Conservation (phyloP, 2,329 filamentous ascomycete genomes). For the Neonectria faginata region DNA sequence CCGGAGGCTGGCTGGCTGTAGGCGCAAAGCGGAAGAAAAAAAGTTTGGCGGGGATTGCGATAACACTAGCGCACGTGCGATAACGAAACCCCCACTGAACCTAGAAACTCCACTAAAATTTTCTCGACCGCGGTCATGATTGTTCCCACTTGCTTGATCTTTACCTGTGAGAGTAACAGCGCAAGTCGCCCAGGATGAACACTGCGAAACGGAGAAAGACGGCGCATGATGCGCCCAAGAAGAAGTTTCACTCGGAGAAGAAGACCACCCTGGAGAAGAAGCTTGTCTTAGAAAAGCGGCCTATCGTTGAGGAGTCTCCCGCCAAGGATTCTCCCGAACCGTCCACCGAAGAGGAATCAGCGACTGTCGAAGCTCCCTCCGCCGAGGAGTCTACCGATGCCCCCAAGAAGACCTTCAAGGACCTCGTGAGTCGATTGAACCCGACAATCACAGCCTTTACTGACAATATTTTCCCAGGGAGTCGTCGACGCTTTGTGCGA, state of each 20-base stretch:
- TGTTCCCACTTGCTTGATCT: constrained; percentile 6
- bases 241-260: background rate
- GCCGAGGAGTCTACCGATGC: constrained; percentile 49
- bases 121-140: constrained; percentile 34
- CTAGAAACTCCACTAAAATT: constrained; percentile 49
- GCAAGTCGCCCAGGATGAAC: constrained; percentile 48
- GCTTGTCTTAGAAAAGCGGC: constrained; percentile 28
- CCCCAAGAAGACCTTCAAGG: constrained; percentile 75
- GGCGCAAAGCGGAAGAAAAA: constrained; percentile 49
- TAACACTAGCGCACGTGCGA: constrained; percentile 51
- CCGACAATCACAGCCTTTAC: background rate
- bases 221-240: constrained; percentile 46
- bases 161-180: background rate
- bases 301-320: constrained; percentile 22
- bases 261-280: constrained; percentile 17
- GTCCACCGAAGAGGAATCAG: constrained; percentile 50
- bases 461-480: constrained; percentile 63
- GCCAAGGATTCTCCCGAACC: constrained; percentile 33
- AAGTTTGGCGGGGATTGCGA: constrained; percentile 49
- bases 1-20: constrained; percentile 30
- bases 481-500: constrained; percentile 90
- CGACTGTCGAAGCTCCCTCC: constrained; percentile 50
- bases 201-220: constrained; percentile 57
- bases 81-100: constrained; percentile 32
- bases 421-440: constrained; percentile 60